Conservation (phyloP, 2,329 filamentous ascomycete genomes). For the Neonectria punicea region DNA sequence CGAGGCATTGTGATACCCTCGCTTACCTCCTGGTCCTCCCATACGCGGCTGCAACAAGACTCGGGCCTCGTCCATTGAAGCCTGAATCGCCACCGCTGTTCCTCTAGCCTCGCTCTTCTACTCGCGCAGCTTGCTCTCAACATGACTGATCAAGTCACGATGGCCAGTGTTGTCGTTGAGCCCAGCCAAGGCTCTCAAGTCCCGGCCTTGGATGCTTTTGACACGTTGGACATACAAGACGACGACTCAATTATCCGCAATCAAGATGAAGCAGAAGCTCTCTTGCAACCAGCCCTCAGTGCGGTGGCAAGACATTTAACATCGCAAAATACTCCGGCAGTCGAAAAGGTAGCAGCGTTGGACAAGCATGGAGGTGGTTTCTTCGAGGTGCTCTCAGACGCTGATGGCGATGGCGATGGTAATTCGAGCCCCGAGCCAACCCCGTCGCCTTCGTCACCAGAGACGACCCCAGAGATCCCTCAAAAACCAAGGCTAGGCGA, state of each 20-base stretch:
- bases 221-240: constrained; percentile 24
- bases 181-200: constrained; percentile 11
- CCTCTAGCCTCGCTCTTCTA: background rate
- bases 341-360: constrained; percentile 68
- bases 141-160: constrained; percentile 19
- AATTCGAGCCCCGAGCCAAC: constrained; percentile 38
- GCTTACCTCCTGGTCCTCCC: constrained; percentile 16
- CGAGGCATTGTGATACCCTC: constrained; percentile 26
- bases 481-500: constrained; percentile 20
- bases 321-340: constrained; percentile 63
- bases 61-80: background rate
- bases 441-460: constrained; percentile 35
- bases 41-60: constrained; percentile 2
- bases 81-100: background rate
- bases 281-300: constrained; percentile 69
- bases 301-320: constrained; percentile 65
- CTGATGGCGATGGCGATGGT: constrained; percentile 35
- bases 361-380: constrained; percentile 49
- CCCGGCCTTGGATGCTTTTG: constrained; percentile 21
- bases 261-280: constrained; percentile 67
- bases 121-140: background rate
- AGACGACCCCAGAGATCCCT: constrained; percentile 19
- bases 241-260: constrained; percentile 48
- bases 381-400: constrained; percentile 39
- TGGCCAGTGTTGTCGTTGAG: constrained; percentile 14